A percentile compares a stretch with the other conserved stretches of the same genome.
Evolutionary conservation across 768 basidiomycete genomes (phyloP).

Genomic region (Lentinus tigrinus): DNA sequence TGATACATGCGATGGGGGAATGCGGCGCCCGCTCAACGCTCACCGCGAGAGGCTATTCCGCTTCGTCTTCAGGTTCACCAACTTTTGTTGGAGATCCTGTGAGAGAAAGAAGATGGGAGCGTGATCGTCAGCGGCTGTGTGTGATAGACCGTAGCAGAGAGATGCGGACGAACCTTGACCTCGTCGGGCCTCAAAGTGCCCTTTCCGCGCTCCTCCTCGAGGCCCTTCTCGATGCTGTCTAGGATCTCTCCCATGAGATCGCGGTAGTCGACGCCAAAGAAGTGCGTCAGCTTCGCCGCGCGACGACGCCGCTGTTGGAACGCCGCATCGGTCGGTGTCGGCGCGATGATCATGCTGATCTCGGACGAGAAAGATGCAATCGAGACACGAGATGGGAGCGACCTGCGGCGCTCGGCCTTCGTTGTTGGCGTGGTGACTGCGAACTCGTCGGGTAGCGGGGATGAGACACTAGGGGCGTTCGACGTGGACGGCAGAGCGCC

Average conservation of each 20-base stretch:
- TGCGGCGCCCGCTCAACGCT: background rate
- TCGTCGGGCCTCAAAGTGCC: slow-evolving; percentile 70
- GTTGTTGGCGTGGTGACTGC: slow-evolving; percentile 12
- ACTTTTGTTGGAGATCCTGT: slow-evolving; percentile 42
- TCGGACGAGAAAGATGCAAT: slow-evolving; percentile 59
- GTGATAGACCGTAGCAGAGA: background rate
- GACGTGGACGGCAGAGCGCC: background rate
- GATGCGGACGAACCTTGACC: slow-evolving; percentile 54
- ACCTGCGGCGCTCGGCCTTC: slow-evolving; percentile 63
- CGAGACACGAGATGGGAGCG: slow-evolving; percentile 66
- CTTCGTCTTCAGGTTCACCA: slow-evolving; percentile 55
- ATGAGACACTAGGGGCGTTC: background rate
- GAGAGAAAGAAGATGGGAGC: slow-evolving; percentile 2
- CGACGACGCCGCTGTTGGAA: slow-evolving; percentile 73
- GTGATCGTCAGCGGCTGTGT: background rate
- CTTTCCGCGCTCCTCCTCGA: slow-evolving; percentile 64
- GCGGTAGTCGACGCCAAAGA: slow-evolving; percentile 85
- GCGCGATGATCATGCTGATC: slow-evolving; percentile 38
- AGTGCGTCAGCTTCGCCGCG: slow-evolving; percentile 82
- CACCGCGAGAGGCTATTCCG: slow-evolving; percentile 33
- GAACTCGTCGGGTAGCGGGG: slow-evolving; percentile 2
- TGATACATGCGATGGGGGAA: background rate
- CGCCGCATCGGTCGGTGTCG: slow-evolving; percentile 28
- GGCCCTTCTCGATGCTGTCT: slow-evolving; percentile 75
- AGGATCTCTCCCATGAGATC: slow-evolving; percentile 75